phyloP scores from a whole-genome alignment of 305 asterid species.

The Solanum hybrid region DNA sequence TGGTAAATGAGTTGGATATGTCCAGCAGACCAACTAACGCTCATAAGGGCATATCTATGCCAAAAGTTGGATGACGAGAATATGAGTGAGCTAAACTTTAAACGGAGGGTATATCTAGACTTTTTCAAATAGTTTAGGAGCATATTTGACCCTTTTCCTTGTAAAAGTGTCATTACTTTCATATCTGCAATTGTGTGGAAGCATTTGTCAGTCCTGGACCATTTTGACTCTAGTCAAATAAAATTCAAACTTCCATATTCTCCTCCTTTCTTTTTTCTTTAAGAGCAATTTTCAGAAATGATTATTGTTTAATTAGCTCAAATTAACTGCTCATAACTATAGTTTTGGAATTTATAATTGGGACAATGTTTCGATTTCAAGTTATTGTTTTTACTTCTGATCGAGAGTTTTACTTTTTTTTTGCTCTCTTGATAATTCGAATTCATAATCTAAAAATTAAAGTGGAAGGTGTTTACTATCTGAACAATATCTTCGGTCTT shows the following conservation, averaged over 20 bases:
- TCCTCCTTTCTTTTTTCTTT: background rate
- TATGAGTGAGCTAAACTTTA: too few species aligned
- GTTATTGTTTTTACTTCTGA: background rate
- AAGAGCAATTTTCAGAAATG: background rate
- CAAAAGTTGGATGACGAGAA: too few species aligned
- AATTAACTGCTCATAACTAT: background rate
- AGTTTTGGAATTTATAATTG: background rate
- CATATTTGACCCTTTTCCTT: too few species aligned
- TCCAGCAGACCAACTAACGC: too few species aligned
- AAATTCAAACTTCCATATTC: background rate
- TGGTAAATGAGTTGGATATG: too few species aligned
- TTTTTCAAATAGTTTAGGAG: rapidly evolving
- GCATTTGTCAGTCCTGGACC: background rate
- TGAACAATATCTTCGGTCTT: background rate
- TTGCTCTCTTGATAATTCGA: background rate
- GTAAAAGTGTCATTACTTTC: background rate
- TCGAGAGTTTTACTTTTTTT: background rate
- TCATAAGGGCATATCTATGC: too few species aligned
- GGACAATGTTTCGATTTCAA: background rate
- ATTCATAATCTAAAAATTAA: background rate
- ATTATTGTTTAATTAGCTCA: background rate
- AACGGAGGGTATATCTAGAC: rapidly evolving
- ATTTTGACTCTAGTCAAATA: background rate
- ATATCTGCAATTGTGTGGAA: background rate
- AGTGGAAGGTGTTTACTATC: background rate